These are phyloP conservation scores for Globisporangium mamillatum DNA, from an alignment of 352 stramenopile genomes.

Conservation along the genomic window DNA sequence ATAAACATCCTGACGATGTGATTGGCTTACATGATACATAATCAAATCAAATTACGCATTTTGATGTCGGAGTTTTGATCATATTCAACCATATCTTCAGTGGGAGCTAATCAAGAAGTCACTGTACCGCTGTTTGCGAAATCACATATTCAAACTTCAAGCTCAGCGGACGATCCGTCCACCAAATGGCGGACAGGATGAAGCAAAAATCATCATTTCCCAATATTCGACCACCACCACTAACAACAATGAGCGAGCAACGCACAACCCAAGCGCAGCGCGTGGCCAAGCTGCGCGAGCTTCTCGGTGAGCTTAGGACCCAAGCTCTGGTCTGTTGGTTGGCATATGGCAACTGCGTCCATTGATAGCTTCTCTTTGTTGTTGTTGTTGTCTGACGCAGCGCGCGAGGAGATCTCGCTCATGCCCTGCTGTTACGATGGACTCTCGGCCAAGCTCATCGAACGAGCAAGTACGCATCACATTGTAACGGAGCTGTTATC, in stretches of 20 bases:
- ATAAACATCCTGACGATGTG: too few relatives aligned
- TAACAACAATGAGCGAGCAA: background rate
- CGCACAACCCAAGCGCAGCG: constrained; percentile 41
- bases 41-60: too few relatives aligned
- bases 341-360: too few relatives aligned
- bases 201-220: background rate
- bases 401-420: constrained; percentile 56
- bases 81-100: too few relatives aligned
- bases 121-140: background rate
- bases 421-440: constrained; percentile 93
- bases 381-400: constrained; percentile 9
- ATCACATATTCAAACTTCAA: background rate
- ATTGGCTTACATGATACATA: too few relatives aligned
- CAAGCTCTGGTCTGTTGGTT: too few relatives aligned
- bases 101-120: background rate
- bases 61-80: too few relatives aligned
- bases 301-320: constrained; percentile 26
- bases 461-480: constrained; percentile 38
- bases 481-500: background rate
- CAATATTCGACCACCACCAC: background rate
- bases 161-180: background rate
- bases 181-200: background rate
- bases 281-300: constrained; percentile 41
- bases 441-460: constrained; percentile 86
- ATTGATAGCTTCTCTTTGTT: too few relatives aligned